Evolutionary conservation across 208 protist genomes (phyloP), one percentile per base, ranked within the genome.

Genomic region (Wallacemonas sp.): DNA sequence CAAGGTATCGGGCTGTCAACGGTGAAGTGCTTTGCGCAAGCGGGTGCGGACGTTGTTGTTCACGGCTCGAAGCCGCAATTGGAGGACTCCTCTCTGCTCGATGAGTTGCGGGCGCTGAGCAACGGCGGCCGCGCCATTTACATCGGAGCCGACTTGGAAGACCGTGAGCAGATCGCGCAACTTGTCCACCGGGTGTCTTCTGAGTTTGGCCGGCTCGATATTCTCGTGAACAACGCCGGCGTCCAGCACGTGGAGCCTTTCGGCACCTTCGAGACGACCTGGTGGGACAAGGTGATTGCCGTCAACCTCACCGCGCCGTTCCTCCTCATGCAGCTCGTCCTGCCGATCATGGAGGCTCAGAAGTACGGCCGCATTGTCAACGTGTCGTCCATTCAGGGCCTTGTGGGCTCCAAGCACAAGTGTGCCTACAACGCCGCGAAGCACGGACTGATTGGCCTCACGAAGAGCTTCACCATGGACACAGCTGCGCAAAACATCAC

Each of bases 161-260:
- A 44, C 15, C 37, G 41, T 8, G 68, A 53, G 3, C 33, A 66
- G 9, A 38, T 74, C 36, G 60, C 68, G 36, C 53, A 19, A 3
- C 34, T 80, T 37, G 55, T 79, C 19, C 6, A 71, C 37, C 38
- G 50, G 12, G 61, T 69, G 27, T 45, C 61, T 22, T 39, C 45
- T 8, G 68, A 64, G 29, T 68, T 72, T 12, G 71, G 66, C 24
- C 42, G 30, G 27, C 62, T 88, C 8, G 73, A 83, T 42, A 76
- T 82, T 42, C 27, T 91, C 21, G 71, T 87, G 24, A 82, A 82
- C 53, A 86, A 87, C 59, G 81, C 81, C 13, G 81, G 81, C 26
- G 61, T 79, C 1, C 73, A 87, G 60, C 69, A 83, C 57, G 72
- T 91, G 33, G 66, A 46, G 13, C 38, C 62, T 2, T 69, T 76